phyloP scores from a whole-genome alignment of 495 filamentous ascomycete species.

The Endocarpon pusillum region DNA sequence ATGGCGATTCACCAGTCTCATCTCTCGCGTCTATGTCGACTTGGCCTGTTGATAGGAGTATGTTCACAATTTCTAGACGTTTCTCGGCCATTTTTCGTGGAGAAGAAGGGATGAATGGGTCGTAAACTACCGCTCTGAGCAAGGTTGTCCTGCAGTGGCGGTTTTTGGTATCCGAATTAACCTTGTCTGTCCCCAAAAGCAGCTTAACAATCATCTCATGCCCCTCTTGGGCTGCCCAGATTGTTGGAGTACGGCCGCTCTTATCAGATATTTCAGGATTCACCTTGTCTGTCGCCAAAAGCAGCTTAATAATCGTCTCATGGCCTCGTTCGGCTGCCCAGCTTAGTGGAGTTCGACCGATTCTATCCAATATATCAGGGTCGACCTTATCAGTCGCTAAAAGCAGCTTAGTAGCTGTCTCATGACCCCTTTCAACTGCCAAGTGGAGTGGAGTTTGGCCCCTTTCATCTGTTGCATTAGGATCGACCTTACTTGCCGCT shows the following conservation, averaged over 20 bases:
- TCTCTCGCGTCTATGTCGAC: too few species aligned
- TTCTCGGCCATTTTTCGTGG: conserved; percentile 11
- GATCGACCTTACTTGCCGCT: conserved; percentile 4
- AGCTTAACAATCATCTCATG: conserved; percentile 7
- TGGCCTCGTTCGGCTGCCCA: conserved; percentile 6
- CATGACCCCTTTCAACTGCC: conserved; percentile 5
- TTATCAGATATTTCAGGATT: conserved; percentile 12
- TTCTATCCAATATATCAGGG: conserved; percentile 9
- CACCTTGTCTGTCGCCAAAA: conserved; percentile 9
- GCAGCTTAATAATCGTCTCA: conserved; percentile 8
- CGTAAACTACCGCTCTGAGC: too few species aligned
- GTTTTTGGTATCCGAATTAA: conserved; percentile 12
- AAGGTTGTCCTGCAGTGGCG: conserved; percentile 7
- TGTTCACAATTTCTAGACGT: conserved; percentile 11
- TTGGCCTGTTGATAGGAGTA: too few species aligned
- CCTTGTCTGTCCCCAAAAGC: conserved; percentile 5
- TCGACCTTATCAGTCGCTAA: conserved; percentile 9
- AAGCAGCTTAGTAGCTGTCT: conserved; percentile 9
- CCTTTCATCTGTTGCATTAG: background rate
- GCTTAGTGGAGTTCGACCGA: conserved; percentile 8
- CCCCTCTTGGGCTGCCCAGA: conserved; percentile 29
- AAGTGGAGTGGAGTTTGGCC: conserved; percentile 4
- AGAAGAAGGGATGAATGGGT: too few species aligned
- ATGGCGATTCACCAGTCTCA: too few species aligned
- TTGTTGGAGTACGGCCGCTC: conserved; percentile 14